A percentile compares a stretch with the other conserved stretches of the same genome.
Evolutionary conservation across 2,329 filamentous ascomycete species (phyloP).

Genomic region (Plenodomus lindquistii): DNA sequence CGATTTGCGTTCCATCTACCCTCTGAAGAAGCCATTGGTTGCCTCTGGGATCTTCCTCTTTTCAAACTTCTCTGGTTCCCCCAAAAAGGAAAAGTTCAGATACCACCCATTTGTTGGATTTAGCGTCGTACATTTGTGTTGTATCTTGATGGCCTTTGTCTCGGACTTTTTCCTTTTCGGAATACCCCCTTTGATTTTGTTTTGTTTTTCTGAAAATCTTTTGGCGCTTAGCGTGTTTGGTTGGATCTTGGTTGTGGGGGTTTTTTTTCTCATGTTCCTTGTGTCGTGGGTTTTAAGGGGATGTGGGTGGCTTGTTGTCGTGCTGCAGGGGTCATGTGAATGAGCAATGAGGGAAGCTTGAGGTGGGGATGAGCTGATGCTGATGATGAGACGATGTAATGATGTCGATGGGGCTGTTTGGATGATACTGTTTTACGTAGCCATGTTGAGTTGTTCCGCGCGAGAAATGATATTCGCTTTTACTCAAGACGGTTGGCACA

Average conservation of each 20-base stretch:
- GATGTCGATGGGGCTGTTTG: too few relatives aligned
- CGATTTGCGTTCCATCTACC: not conserved
- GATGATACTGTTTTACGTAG: too few relatives aligned
- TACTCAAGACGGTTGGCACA: too few relatives aligned
- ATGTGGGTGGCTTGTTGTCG: too few relatives aligned
- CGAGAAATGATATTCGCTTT: too few relatives aligned
- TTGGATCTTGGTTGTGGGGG: constrained; percentile 1
- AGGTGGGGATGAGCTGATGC: too few relatives aligned
- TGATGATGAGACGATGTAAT: too few relatives aligned
- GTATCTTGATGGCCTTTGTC: constrained; percentile 4
- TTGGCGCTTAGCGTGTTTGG: constrained; percentile 3
- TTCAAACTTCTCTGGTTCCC: not conserved
- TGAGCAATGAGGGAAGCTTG: too few relatives aligned
- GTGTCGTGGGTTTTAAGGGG: too few relatives aligned
- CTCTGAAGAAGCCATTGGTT: constrained; percentile 1
- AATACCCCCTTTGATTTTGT: constrained; percentile 3
- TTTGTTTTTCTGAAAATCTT: not conserved
- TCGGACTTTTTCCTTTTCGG: constrained; percentile 1
- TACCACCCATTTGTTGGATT: constrained; percentile 16
- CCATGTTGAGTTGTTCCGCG: too few relatives aligned
- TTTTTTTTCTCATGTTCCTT: too few relatives aligned
- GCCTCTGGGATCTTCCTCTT: not conserved
- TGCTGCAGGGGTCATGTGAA: too few relatives aligned
- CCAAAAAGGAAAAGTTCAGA: constrained; percentile 22
- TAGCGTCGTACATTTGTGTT: constrained; percentile 10